phyloP scores from a whole-genome alignment of 2,329 filamentous ascomycete species.

The Alternaria infectoria region DNA sequence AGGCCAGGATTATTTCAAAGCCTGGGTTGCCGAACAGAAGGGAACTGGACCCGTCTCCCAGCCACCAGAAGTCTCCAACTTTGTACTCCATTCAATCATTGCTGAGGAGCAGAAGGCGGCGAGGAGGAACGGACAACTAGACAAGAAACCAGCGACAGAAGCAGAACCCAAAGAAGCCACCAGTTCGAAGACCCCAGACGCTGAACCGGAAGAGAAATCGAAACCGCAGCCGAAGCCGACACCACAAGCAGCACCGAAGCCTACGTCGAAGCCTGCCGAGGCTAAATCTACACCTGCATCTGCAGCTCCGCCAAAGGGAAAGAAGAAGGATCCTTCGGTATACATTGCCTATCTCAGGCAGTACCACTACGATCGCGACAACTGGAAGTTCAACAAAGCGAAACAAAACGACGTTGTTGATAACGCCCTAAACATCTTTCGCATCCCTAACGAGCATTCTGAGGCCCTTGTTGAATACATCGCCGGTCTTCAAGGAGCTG shows the following conservation, averaged over 20 bases:
- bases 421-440: conserved; percentile 74
- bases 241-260: background rate
- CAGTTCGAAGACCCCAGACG: background rate
- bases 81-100: conserved; percentile 27
- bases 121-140: conserved; percentile 19
- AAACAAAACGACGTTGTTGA: conserved; percentile 86
- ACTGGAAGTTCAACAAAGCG: conserved; percentile 98
- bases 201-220: background rate
- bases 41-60: conserved; percentile 29
- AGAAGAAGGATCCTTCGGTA: conserved; percentile 61
- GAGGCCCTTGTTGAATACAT: conserved; percentile 78
- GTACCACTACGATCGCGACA: conserved; percentile 72
- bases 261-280: background rate
- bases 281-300: background rate
- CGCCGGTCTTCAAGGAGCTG: conserved; percentile 75
- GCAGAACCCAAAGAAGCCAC: conserved; percentile 6
- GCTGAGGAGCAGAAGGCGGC: conserved; percentile 22
- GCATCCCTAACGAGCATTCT: conserved; percentile 73
- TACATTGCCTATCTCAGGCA: conserved; percentile 78
- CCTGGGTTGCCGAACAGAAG: conserved; percentile 53
- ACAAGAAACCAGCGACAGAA: conserved; percentile 20
- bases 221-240: conserved; percentile 1
- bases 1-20: conserved; percentile 58
- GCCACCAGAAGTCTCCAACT: conserved; percentile 33
- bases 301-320: conserved; percentile 19